A percentile compares a stretch with the other conserved stretches of the same genome.
phyloP scores from a whole-genome alignment of 345 rosid species.

The Kernera saxatilis region DNA sequence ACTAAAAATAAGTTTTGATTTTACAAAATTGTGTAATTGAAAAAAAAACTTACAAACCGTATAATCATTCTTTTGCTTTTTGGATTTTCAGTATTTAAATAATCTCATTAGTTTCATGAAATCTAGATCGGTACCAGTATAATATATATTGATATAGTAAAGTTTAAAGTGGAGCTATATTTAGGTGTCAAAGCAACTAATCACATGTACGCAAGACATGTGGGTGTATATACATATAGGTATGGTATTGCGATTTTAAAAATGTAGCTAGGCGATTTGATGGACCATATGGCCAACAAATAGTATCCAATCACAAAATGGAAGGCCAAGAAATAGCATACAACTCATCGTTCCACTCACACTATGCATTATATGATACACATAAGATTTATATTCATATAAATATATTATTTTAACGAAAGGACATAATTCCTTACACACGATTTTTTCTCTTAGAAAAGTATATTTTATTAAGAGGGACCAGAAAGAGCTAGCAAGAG shows the following conservation, averaged over 20 bases:
- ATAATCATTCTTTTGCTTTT: neutral
- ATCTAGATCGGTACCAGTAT: slow-evolving; percentile 3
- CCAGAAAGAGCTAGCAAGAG: slow-evolving; percentile 28
- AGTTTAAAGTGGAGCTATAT: slow-evolving; percentile 20
- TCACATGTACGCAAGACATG: slow-evolving; percentile 26
- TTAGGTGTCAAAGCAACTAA: slow-evolving; percentile 33
- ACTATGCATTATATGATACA: slow-evolving; percentile 26
- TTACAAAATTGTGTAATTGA: neutral
- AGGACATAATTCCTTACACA: slow-evolving; percentile 28
- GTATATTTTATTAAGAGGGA: slow-evolving; percentile 17
- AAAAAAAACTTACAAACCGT: neutral
- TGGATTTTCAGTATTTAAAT: neutral
- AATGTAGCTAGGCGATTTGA: slow-evolving; percentile 17
- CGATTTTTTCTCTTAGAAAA: slow-evolving; percentile 15
- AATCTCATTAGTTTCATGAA: neutral
- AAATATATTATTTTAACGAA: slow-evolving; percentile 4
- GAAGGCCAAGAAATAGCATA: slow-evolving; percentile 24
- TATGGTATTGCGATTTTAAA: slow-evolving; percentile 33
- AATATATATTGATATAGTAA: neutral
- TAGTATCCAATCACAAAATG: slow-evolving; percentile 30
- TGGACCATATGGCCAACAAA: slow-evolving; percentile 32
- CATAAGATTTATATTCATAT: neutral
- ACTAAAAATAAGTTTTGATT: neutral
- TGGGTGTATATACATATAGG: slow-evolving; percentile 20
- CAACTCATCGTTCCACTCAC: slow-evolving; percentile 36